Evolutionary conservation across 1,284 basidiomycete species (phyloP).

Genomic region (Lentinula novae-zelandiae): DNA sequence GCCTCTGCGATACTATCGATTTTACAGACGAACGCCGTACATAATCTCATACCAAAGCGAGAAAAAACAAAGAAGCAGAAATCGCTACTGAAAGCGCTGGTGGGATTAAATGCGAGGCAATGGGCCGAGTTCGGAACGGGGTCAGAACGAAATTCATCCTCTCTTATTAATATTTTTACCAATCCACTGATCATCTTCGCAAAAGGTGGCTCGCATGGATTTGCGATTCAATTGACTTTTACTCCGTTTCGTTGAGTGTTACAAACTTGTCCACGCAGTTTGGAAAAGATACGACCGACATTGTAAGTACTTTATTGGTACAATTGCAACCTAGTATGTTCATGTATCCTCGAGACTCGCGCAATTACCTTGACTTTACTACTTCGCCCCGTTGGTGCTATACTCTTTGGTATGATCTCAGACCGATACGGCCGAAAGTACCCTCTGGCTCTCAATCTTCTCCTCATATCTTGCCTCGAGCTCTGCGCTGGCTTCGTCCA

Average conservation of each 20-base stretch:
- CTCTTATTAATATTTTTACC: not conserved
- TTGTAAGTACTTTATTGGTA: conserved; percentile 40
- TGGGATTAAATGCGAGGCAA: conserved; percentile 39
- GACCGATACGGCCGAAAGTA: conserved; percentile 92
- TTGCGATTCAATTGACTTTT: conserved; percentile 82
- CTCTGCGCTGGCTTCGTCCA: conserved; percentile 76
- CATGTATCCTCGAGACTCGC: conserved; percentile 47
- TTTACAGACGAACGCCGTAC: not conserved
- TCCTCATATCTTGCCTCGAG: conserved; percentile 72
- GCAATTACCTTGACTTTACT: conserved; percentile 92
- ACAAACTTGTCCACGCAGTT: conserved; percentile 54
- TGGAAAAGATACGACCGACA: conserved; percentile 36
- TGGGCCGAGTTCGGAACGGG: conserved; percentile 60
- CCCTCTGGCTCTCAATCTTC: conserved; percentile 79
- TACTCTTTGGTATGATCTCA: conserved; percentile 78
- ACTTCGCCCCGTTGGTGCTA: conserved; percentile 85
- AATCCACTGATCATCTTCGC: not conserved
- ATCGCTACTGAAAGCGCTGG: conserved; percentile 36
- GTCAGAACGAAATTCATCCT: conserved; percentile 28
- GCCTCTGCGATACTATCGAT: not conserved
- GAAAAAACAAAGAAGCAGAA: conserved; percentile 14
- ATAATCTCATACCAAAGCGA: conserved; percentile 11
- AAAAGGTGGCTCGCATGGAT: conserved; percentile 58
- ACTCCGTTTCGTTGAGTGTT: conserved; percentile 77
- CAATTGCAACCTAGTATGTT: not conserved